Evolutionary conservation across 495 filamentous ascomycete genomes (phyloP), one percentile per base, ranked within the genome.

Genomic region (Penicillium longicatenatum): DNA sequence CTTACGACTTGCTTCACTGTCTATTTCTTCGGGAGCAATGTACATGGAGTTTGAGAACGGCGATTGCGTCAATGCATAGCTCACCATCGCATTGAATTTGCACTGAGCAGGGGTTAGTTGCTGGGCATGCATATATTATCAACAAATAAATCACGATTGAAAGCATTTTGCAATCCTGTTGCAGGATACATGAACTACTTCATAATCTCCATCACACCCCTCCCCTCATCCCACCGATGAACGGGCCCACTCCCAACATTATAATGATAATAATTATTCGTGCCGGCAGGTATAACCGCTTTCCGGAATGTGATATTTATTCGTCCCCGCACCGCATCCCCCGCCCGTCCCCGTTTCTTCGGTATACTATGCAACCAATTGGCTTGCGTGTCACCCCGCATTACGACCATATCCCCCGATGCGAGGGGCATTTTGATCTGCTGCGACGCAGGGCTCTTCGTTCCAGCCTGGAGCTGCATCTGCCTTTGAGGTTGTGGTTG

Each of bases 321-420:
- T 48, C 89, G 73, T 12, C 87, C 89, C 21, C 68, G 75, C 30
- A 81, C 77, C 11, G 74, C 72, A 54, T 79, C 80, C 8, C 50
- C 55, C 12, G 14, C 35, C 45, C 72, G 76, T 31, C 83, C 84
- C 41, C 82, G 78, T 22, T 87, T 74, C 74, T 92, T 92, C 1
- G 88, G 89, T n/a, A 91, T 82, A 52, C 82, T 84, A 67, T 91
- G 88, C 44, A 89, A 69, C 88, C 89, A 91, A 63, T 84, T 81
- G 26, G 79, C 62, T 65, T 93, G 89, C 21, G 89, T 91, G 48
- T 64, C 66, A 0, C 87, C 86, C 14, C 77, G 79, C 87, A 91
- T 92, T 9, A 92, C 66, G 12, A 90, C 66, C 86, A 91, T 88
- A 62, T 91, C 88, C 0, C 89, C 88, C 49, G 79, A 81, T 3